Base-by-base conservation (phyloP, 1,284 basidiomycete genomes). In the Ganoderma lingzhi region DNA sequence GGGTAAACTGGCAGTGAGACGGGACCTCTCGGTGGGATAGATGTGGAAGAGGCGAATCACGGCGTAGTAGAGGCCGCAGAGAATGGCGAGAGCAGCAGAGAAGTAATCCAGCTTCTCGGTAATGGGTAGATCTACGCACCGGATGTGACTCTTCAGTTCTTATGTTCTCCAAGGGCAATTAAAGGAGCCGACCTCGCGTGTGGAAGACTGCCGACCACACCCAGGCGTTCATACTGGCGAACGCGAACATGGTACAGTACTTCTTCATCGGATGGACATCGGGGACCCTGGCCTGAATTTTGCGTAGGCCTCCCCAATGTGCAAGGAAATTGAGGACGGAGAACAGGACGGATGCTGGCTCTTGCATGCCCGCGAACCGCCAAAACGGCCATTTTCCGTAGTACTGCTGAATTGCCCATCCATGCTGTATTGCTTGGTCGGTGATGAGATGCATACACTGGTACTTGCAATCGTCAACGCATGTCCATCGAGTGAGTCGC, bases 321-420 rank as follows among this genome's bases (percentile, higher is more conserved):
- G 87, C 88, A 81, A 85, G 88, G 39, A 98, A 83, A 80, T 99
- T 99, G 69, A 92, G 79, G 30, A 98, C 75, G 8, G 95, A 97
- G 83, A 99, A 98, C 41, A 91, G 79, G 65, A 98, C 96, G 14
- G 95, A 95, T 15, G 96, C 90, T 4, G 97, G 97, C 80, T 99
- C 98, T 80, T 99, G 98, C 81, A 96, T 93, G 35, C 96, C 96
- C 6, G 86, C 81, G 30, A 94, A 82, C 51, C 96, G 86, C 88
- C 91, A 93, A 80, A 98, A 98, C 0, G 96, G 95, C 97, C 97
- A 99, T 84, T 99, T 99, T 32, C 98, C 98, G 76, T 96, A 90
- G 80, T 94, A 98, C 77, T 98, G 96, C 65, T 93, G 86, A 28
- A 93, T 82, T 39, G 48, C 81, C 74, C 69, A 78, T 17, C 82